These are phyloP conservation scores for Dioscorea cayenensis DNA, from an alignment of 116 monocot species.

Conservation along the genomic window DNA sequence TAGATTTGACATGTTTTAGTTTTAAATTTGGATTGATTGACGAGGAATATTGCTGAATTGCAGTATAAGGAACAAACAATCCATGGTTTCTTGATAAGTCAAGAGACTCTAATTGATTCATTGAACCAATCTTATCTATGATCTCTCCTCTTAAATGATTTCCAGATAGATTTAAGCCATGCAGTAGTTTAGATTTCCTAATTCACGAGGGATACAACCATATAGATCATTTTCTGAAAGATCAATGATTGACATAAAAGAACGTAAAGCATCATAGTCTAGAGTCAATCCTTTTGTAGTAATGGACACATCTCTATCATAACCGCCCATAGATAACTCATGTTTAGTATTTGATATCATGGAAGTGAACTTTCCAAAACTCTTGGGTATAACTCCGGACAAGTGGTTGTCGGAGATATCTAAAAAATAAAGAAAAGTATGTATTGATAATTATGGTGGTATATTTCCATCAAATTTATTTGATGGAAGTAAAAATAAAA, in stretches of 20 bases:
- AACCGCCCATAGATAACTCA: background rate
- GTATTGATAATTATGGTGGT: constrained; percentile 6
- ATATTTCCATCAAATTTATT: constrained; percentile 14
- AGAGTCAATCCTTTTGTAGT: background rate
- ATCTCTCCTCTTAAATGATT: constrained; percentile 14
- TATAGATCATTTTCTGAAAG: constrained; percentile 7
- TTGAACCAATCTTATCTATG: constrained; percentile 1
- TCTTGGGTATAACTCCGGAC: background rate
- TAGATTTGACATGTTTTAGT: no score
- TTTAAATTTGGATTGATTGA: no score
- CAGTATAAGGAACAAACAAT: no score
- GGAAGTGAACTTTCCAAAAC: background rate
- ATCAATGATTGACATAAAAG: background rate
- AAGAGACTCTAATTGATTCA: constrained; percentile 12
- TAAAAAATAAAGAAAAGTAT: constrained; percentile 4
- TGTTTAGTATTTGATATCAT: background rate
- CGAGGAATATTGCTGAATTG: no score
- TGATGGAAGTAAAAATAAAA: constrained; percentile 9
- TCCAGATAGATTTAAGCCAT: constrained; percentile 15
- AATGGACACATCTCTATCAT: background rate
- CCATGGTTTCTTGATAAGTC: constrained; percentile 24
- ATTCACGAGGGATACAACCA: constrained; percentile 18
- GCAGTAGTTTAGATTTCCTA: constrained; percentile 3
- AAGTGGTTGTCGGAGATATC: background rate
- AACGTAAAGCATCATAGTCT: background rate